phyloP scores from a whole-genome alignment of 345 rosid genomes.

The Triadica sebifera region DNA sequence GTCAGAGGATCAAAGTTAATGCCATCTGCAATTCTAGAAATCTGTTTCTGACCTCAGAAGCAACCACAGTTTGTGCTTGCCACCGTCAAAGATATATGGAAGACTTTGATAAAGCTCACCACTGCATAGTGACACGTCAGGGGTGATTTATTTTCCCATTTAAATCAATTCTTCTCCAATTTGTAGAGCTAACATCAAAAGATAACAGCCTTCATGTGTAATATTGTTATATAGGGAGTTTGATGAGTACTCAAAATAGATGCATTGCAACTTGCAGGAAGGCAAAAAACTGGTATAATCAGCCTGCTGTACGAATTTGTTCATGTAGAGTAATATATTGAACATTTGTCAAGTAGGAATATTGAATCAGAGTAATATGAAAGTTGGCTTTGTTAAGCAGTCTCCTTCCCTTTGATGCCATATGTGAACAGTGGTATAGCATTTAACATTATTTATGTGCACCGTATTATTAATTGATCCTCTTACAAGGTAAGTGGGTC shows the following conservation, averaged over 20 bases:
- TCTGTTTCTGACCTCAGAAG: conserved; percentile 32
- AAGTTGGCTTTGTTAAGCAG: conserved; percentile 12
- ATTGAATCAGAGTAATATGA: conserved; percentile 19
- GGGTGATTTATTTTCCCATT: conserved; percentile 33
- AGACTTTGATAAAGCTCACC: conserved; percentile 22
- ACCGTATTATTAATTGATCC: too few relatives aligned
- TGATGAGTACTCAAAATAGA: conserved; percentile 17
- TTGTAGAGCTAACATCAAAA: conserved; percentile 34
- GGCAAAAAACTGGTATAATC: conserved; percentile 23
- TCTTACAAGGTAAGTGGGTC: background rate
- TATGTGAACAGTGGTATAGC: background rate
- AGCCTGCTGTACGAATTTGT: conserved; percentile 35
- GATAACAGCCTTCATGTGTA: conserved; percentile 22
- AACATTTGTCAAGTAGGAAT: conserved; percentile 23
- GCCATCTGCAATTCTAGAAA: conserved; percentile 16
- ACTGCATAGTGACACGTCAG: conserved; percentile 26
- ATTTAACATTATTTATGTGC: too few relatives aligned
- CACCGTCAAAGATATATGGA: conserved; percentile 24
- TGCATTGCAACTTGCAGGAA: conserved; percentile 4
- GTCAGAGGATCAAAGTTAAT: conserved; percentile 28
- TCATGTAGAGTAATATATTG: conserved; percentile 23
- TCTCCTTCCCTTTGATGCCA: background rate
- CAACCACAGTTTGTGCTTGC: conserved; percentile 26
- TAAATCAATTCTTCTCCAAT: conserved; percentile 21
- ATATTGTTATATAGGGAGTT: conserved; percentile 30